Evolutionary conservation across 1,139 yeast species (phyloP), one percentile per base, ranked within the genome.

Genomic region (Taphrina betulina): DNA sequence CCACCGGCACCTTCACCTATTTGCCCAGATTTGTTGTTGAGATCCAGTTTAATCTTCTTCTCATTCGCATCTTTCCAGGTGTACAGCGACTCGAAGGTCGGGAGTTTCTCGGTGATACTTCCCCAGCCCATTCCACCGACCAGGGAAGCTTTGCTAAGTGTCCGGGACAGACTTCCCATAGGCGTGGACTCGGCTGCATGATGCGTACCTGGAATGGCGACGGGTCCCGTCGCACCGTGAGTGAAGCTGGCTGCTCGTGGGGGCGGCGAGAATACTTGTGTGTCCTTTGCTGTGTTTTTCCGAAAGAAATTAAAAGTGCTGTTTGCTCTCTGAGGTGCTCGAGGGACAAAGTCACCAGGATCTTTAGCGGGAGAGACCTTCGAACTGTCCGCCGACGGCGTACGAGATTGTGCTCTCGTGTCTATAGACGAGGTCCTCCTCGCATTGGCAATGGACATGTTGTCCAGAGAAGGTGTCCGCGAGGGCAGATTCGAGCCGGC

Each of bases 1-100:
- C 55, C 58, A 12, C 55, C 53, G 20, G 58, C 58, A 26, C 58
- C 58, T 14, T 52, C 53, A 8, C 58, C 58, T 3, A 55, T 41
- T 28, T 55, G 54, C 1, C 46, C 45, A 5, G 26, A 16, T 17
- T 41, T 42, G 46, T 46, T 46, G 16, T 40, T 40, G 35, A 31
- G 31, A 20, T 38, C 44, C 10, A 48, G 28, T 19, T 50, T 50
- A 40, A 50, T 33, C 40, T 38, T 41, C 40, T 50, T 50, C 10
- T 41, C 45, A n/a, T 38, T 28, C 5, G 54, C 54, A 10, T 50
- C 54, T 31, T 50, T 41, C 46, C 40, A 50, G 41, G 37, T 33
- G 28, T 50, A 50, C n/a, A 50, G 34, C 16, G 36, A 3, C 23
- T 50, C 54, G 20, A 50, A 50, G 7, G 44, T 37, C 12, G 54